Base-by-base conservation (phyloP, 371 early-diverging fungal genomes). In the Mucor indicus region DNA sequence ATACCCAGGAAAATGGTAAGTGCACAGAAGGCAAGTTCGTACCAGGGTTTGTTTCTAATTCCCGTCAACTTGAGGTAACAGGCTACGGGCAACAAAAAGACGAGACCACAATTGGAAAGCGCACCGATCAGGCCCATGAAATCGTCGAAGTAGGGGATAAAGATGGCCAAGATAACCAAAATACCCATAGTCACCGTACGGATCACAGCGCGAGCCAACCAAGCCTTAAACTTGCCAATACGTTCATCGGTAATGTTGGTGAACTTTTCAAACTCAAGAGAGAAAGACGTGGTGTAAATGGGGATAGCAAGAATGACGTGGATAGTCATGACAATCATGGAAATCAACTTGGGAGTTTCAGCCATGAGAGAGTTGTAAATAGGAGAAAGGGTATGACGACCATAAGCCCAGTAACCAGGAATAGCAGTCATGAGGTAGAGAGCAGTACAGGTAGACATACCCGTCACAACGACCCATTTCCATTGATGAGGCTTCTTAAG, bases 271-370 rank as follows among this genome's bases (percentile, higher is more conserved):
- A 85, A 67, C 49, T 87, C 85, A 29, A 81, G 59, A 30, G 88
- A 83, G 53, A 93, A 87, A 9, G 90, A 81, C 0, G 89, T 88
- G 38, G 90, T 62, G 44, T 86, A 77, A 19, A 91, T 78, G 2
- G 93, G 93, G 39, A 86, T 83, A 22, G 92, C 90, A 17, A 90
- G 61, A 13, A 91, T 61, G 19, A 91, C 90, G 48, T 91, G 92
- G 11, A 84, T 66, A 0, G 90, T 87, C 59, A 91, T 84, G 57
- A 90, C 79, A 41, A 82, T 79, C 44, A 86, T 80, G 23, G 89
- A 75, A 30, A 79, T 58, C 5, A 69, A 75, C n/a, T 78, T 69
- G 20, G 77, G 64, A 19, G 78, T 52, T 7, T 84, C 86, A 7
- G 62, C 50, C 9, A 82, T 82, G 17, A 93, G 62, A 54, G 77